These are phyloP conservation scores for Persicaria maculosa DNA, from an alignment of 148 eudicot genomes.

Conservation along the genomic window DNA sequence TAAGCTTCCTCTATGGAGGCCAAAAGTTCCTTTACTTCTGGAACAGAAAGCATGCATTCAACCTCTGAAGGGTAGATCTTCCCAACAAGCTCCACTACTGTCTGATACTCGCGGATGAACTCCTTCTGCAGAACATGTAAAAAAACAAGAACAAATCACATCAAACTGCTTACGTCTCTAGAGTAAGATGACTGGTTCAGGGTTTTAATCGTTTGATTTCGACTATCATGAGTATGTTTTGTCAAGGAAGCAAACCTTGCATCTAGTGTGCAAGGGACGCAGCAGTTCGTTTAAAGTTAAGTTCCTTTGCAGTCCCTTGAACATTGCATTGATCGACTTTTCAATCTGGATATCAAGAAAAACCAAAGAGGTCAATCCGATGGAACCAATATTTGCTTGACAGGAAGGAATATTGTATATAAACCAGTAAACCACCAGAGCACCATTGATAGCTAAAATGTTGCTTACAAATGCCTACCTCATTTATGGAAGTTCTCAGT, in stretches of 20 bases:
- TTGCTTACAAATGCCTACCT: slow-evolving; percentile 38
- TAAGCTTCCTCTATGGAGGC: slow-evolving; percentile 28
- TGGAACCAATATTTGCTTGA: not conserved
- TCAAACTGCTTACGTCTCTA: not conserved
- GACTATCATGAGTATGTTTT: not conserved
- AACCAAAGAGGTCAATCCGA: not conserved
- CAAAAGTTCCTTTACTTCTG: slow-evolving; percentile 53
- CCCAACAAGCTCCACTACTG: slow-evolving; percentile 50
- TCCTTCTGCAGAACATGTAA: slow-evolving; percentile 41
- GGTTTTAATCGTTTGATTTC: no score
- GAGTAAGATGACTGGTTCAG: no score
- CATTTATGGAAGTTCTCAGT: slow-evolving; percentile 72
- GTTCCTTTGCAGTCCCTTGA: slow-evolving; percentile 56
- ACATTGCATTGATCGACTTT: slow-evolving; percentile 47
- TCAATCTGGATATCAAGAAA: slow-evolving; percentile 38
- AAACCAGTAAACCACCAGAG: not conserved
- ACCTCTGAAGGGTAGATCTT: slow-evolving; percentile 48
- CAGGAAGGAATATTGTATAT: not conserved
- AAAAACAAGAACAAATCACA: not conserved
- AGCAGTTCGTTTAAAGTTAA: slow-evolving; percentile 55
- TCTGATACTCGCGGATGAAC: slow-evolving; percentile 51
- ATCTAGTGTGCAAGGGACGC: slow-evolving; percentile 59
- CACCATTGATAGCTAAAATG: not conserved
- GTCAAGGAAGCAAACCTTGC: slow-evolving; percentile 36
- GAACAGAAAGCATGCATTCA: slow-evolving; percentile 31